These are phyloP conservation scores for Fusarium nematophilum DNA, from an alignment of 2,329 filamentous ascomycete genomes.

Conservation along the genomic window DNA sequence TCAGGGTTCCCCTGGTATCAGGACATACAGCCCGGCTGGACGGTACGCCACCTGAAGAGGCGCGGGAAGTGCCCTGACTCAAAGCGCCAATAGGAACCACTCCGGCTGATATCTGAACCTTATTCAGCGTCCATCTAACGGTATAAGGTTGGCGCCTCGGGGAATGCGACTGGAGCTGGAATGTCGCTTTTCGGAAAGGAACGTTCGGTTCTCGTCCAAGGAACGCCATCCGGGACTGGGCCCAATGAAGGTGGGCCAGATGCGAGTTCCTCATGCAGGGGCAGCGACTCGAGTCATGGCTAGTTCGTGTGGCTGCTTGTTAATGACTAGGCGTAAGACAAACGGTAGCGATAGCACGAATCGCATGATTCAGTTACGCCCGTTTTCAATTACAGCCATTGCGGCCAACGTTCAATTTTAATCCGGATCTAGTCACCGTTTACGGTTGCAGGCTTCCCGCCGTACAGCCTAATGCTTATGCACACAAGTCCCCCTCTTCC, in stretches of 20 bases:
- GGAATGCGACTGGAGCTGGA: not conserved
- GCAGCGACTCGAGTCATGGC: too few relatives aligned
- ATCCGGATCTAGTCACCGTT: not conserved
- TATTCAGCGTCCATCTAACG: not conserved
- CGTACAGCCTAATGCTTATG: slow-evolving; percentile 28
- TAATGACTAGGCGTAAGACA: too few relatives aligned
- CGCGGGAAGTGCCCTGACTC: not conserved
- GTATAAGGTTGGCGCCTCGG: not conserved
- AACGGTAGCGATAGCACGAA: too few relatives aligned
- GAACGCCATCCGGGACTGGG: not conserved
- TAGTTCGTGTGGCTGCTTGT: too few relatives aligned
- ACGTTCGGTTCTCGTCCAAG: not conserved
- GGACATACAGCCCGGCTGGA: not conserved
- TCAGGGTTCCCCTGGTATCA: not conserved
- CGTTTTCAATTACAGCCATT: too few relatives aligned
- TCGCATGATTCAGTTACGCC: too few relatives aligned
- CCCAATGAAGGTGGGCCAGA: not conserved
- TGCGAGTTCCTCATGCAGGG: too few relatives aligned
- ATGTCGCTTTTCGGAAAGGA: not conserved
- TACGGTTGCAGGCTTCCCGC: too few relatives aligned
- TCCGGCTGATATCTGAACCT: not conserved
- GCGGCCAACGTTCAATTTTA: not conserved
- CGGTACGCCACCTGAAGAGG: not conserved
- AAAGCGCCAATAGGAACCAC: not conserved
- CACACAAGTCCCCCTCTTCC: slow-evolving; percentile 32